Conservation (phyloP, 192 early-diverging fungal genomes). For the Pilobolus umbonatus region DNA sequence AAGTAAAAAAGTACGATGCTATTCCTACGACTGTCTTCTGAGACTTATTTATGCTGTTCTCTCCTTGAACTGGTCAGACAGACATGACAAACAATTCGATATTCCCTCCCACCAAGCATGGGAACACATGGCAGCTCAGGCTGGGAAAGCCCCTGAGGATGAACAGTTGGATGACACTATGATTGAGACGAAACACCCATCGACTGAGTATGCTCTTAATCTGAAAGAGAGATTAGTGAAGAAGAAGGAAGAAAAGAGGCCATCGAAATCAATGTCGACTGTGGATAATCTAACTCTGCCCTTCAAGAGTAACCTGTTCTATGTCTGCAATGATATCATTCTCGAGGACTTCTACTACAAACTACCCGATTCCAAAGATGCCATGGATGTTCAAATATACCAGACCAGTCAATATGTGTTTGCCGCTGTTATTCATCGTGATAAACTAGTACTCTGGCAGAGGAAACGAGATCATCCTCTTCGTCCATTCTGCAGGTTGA, state of each 20-base stretch:
- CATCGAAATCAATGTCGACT: not conserved
- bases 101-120: constrained; percentile 5
- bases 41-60: constrained; percentile 17
- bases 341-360: constrained; percentile 27
- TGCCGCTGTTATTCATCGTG: constrained; percentile 15
- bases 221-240: constrained; percentile 5
- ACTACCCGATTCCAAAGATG: constrained; percentile 28
- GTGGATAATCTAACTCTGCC: not conserved
- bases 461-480: constrained; percentile 1
- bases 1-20: constrained; percentile 28
- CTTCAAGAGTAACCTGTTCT: not conserved
- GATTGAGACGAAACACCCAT: no score
- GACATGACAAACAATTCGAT: constrained; percentile 2
- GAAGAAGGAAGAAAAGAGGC: not conserved
- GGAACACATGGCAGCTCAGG: constrained; percentile 1
- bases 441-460: constrained; percentile 33
- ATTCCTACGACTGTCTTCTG: constrained; percentile 21
- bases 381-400: constrained; percentile 18
- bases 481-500: constrained; percentile 13
- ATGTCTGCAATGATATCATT: not conserved
- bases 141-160: not conserved
- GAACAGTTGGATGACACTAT: not conserved
- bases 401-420: constrained; percentile 23
- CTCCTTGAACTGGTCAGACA: constrained; percentile 9
- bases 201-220: no score